Percentiles rank a stretch among this genome's conserved stretches.
Conservation (phyloP, 257 asterid species). For the Solanum neorickii region DNA sequence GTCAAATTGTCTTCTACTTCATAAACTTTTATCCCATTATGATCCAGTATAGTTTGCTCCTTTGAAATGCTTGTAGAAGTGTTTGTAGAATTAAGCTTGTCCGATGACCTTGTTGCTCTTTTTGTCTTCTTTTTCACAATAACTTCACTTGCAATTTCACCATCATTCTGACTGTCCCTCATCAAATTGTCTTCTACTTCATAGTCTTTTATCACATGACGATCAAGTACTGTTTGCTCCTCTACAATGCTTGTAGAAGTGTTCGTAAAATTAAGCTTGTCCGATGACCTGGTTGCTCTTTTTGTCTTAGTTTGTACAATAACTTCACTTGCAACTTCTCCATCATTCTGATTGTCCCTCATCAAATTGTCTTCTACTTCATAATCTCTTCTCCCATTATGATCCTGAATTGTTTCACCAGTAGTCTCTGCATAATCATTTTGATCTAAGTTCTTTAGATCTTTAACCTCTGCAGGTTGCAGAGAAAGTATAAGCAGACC, state of each 20-base stretch:
- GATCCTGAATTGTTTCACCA: neutral
- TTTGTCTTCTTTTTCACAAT: neutral
- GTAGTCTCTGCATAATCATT: neutral
- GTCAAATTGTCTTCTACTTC: neutral
- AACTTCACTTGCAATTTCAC: neutral
- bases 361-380: neutral
- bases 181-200: neutral
- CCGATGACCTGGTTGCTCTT: conserved; percentile 1
- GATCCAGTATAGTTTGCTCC: neutral
- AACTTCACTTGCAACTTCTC: conserved; percentile 1
- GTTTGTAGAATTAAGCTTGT: conserved; percentile 2
- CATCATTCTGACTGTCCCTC: neutral
- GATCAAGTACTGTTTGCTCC: neutral
- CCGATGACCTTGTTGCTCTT: conserved; percentile 3
- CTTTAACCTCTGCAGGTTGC: neutral
- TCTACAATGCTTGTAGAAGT: neutral
- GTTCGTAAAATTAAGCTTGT: neutral
- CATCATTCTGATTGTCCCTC: neutral
- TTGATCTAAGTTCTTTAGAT: neutral
- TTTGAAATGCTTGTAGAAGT: neutral
- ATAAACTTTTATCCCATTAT: neutral
- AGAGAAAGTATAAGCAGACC: neutral
- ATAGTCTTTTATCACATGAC: neutral
- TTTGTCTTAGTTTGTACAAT: neutral
- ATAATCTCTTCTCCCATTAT: neutral